Conservation (phyloP, 2,329 filamentous ascomycete species). For the Fusarium paranaense region DNA sequence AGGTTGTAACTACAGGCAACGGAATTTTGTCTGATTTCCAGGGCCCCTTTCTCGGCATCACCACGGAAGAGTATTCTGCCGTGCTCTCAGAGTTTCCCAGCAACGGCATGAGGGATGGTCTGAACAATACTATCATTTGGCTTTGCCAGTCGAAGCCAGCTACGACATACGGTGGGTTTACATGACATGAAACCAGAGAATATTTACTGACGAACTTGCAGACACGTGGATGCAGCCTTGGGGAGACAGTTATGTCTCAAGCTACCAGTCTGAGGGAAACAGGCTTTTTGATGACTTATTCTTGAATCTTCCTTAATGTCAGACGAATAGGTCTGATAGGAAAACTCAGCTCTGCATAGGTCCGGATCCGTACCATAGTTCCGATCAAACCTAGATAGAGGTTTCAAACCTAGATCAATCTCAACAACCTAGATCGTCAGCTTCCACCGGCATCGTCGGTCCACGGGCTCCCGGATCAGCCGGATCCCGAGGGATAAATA, state of each 20-base stretch:
- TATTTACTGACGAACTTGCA: not conserved
- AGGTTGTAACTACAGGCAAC: slow-evolving; percentile 8
- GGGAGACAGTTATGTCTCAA: slow-evolving; percentile 12
- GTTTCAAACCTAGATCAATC: not conserved
- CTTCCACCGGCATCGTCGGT: not conserved
- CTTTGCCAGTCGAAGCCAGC: slow-evolving; percentile 14
- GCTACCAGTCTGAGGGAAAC: slow-evolving; percentile 4
- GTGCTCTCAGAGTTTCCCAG: slow-evolving; percentile 2
- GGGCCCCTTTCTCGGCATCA: not conserved
- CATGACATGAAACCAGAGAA: no score
- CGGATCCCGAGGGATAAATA: not conserved
- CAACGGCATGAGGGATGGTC: not conserved
- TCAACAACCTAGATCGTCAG: not conserved
- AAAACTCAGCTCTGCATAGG: not conserved
- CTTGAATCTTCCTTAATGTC: not conserved
- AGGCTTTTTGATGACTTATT: slow-evolving; percentile 1
- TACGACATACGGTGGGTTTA: slow-evolving; percentile 11
- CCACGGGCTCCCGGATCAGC: not conserved
- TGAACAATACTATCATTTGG: slow-evolving; percentile 21
- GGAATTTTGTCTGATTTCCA: slow-evolving; percentile 17
- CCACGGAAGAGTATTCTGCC: not conserved
- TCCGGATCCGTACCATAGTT: not conserved
- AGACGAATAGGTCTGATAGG: not conserved
- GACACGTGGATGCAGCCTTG: slow-evolving; percentile 26
- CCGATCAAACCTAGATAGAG: not conserved